Evolutionary conservation across 305 asterid species (phyloP).

Genomic region (Rubia tinctorum): DNA sequence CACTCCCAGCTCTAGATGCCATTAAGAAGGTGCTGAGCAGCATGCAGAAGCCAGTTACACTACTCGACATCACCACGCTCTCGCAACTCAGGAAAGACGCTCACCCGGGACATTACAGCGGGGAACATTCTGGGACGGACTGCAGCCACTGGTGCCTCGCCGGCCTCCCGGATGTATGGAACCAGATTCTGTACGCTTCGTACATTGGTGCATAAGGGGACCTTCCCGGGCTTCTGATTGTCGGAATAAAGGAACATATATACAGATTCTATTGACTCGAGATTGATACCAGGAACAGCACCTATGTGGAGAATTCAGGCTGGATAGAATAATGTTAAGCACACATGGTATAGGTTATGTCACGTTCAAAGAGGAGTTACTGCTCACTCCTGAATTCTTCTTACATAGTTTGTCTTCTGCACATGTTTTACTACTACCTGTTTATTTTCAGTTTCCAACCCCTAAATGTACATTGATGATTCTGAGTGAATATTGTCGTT

Average conservation of each 20-base stretch:
- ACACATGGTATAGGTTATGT: background rate
- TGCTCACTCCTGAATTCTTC: background rate
- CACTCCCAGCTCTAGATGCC: constrained; percentile 24
- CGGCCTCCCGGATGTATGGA: constrained; percentile 52
- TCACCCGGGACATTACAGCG: constrained; percentile 43
- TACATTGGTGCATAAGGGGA: background rate
- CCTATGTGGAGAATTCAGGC: background rate
- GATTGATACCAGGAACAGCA: background rate
- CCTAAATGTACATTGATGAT: background rate
- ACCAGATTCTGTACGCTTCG: constrained; percentile 37
- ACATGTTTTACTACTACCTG: background rate
- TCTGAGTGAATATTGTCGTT: background rate
- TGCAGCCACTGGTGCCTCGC: constrained; percentile 58
- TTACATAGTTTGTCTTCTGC: background rate
- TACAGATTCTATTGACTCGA: too few relatives aligned
- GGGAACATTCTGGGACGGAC: constrained; percentile 33
- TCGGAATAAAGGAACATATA: background rate
- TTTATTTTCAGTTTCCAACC: background rate
- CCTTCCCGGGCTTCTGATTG: background rate
- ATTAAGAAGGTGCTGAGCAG: constrained; percentile 31
- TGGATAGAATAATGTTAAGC: background rate
- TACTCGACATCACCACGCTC: constrained; percentile 39
- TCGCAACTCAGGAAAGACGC: constrained; percentile 53
- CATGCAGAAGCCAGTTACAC: constrained; percentile 31
- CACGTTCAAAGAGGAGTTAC: background rate